Percentiles rank a stretch among this genome's conserved stretches.
Conservation (phyloP, 352 stramenopile genomes). For the Thalassiosira livingstoniorum region DNA sequence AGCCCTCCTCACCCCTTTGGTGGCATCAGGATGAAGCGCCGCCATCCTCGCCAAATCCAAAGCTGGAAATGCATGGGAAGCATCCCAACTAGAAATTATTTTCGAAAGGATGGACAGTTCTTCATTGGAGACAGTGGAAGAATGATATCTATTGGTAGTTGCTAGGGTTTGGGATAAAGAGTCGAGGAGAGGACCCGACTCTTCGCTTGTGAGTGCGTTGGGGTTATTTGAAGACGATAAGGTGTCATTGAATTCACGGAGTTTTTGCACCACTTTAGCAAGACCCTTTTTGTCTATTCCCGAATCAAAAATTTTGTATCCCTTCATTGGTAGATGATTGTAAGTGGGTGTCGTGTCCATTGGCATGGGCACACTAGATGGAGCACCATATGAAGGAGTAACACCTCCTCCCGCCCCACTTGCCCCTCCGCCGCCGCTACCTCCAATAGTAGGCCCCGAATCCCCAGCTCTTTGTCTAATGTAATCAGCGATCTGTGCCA, state of each 20-base stretch:
- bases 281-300: slow-evolving; percentile 86
- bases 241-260: slow-evolving; percentile 90
- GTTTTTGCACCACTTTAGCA: slow-evolving; percentile 91
- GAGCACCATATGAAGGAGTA: slow-evolving; percentile 39
- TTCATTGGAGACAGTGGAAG: slow-evolving; percentile 85
- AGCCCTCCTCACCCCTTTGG: slow-evolving; percentile 28
- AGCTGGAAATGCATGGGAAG: slow-evolving; percentile 88
- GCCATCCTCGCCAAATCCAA: slow-evolving; percentile 92
- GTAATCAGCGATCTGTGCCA: slow-evolving; percentile 94
- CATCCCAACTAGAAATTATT: slow-evolving; percentile 86
- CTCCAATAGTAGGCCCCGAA: slow-evolving; percentile 83
- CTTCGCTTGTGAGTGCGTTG: slow-evolving; percentile 44
- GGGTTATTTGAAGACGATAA: slow-evolving; percentile 11
- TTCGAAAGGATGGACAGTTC: slow-evolving; percentile 85
- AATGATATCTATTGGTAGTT: slow-evolving; percentile 90
- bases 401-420: slow-evolving; percentile 32
- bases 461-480: slow-evolving; percentile 92
- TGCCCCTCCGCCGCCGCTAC: slow-evolving; percentile 7
- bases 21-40: slow-evolving; percentile 89
- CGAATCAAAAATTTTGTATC: slow-evolving; percentile 93
- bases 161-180: slow-evolving; percentile 75
- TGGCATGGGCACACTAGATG: slow-evolving; percentile 61
- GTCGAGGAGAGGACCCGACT: slow-evolving; percentile 50
- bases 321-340: slow-evolving; percentile 82
- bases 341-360: slow-evolving; percentile 43